Base-by-base conservation (phyloP, 2,329 filamentous ascomycete genomes). In the Paraphaeosphaeria sporulosa region DNA sequence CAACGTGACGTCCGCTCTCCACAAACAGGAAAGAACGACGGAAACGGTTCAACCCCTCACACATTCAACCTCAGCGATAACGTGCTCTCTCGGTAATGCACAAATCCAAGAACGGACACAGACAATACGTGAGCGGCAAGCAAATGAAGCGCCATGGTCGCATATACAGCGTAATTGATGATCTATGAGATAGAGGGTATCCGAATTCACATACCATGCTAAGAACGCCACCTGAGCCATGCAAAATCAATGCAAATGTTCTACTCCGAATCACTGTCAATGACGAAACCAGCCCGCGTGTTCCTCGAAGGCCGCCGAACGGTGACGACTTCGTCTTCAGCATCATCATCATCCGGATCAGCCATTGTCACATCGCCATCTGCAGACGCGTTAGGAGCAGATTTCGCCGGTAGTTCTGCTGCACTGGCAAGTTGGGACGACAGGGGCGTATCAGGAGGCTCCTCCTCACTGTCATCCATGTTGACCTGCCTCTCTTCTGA, bases 181-280 rank as follows among this genome's bases (percentile, higher is more conserved):
- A 30, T 54, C 13, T 34, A 43, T 34, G 25, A 54, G 15, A 53
- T 17, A 30, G 32, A 54, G 70, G 71, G 71, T 73, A 73, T 73
- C 65, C 62, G 61, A 66, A 51, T 38, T 27, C 56, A 32, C 44
- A 56, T 58, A 53, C 62, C 47, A 60, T 65, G 64, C 56, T 60
- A 38, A 46, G n/a, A 53, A 67, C 66, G 59, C 70, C 69, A 46
- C 58, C 38, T 55, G 44, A 67, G 68, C 63, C 66, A 61, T 54
- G 25, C 51, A 44, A 21, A 54, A 34, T 13, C 38, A 27, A 25
- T 49, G 47, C 30, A 44, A 23, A 50, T 12, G 7, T 13, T 17
- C 43, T 68, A 79, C 59, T 79, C 77, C 27, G 76, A 79, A 68
- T 82, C 80, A 58, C 81, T 81, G 49, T 80, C 79, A 67, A 82